phyloP scores from a whole-genome alignment of 2,329 filamentous ascomycete genomes.

The Sclerotinia subarctica region DNA sequence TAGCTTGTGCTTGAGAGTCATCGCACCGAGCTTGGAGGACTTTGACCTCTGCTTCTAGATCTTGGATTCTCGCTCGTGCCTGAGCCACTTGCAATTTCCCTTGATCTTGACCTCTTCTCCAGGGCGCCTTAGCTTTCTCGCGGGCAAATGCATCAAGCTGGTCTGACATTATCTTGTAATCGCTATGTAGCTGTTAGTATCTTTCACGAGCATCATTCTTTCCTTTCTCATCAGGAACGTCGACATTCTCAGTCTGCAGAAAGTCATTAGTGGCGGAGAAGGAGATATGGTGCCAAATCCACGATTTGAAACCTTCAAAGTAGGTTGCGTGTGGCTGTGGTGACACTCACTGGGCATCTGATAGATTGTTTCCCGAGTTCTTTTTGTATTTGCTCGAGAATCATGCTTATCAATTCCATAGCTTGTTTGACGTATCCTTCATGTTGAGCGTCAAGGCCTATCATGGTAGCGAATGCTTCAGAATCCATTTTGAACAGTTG shows the following conservation, averaged over 20 bases:
- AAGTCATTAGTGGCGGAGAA: neutral
- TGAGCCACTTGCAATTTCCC: neutral
- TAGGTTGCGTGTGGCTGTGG: too few species aligned
- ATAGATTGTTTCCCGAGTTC: neutral
- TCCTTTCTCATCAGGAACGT: neutral
- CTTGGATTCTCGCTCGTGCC: neutral
- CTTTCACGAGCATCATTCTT: neutral
- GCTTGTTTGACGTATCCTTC: neutral
- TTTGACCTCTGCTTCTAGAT: neutral
- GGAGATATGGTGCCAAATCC: neutral
- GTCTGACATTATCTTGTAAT: neutral
- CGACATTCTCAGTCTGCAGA: neutral
- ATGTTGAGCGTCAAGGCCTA: neutral
- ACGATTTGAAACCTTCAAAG: neutral
- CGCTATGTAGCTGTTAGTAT: neutral
- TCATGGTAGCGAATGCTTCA: neutral
- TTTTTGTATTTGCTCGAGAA: neutral
- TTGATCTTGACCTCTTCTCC: neutral
- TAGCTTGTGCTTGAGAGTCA: neutral
- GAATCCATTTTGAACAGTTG: neutral
- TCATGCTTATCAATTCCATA: neutral
- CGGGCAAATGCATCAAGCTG: neutral
- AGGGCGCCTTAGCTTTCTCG: too few species aligned
- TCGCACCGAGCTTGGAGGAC: neutral
- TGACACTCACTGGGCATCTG: neutral